These are phyloP conservation scores for Arctostaphylos glauca DNA, from an alignment of 148 eudicot genomes.

Conservation along the genomic window DNA sequence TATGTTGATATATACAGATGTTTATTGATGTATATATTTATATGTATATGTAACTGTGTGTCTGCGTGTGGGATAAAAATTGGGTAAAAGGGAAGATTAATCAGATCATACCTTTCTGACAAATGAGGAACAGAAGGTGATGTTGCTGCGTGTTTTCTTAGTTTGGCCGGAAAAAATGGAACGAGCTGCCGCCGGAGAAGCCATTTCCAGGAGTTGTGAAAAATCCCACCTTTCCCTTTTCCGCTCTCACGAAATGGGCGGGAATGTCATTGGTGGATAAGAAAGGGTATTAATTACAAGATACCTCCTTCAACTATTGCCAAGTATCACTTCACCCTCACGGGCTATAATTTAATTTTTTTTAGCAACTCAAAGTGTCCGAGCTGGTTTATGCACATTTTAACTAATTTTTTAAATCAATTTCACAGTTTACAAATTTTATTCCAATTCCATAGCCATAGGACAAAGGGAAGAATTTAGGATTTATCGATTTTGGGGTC, in stretches of 20 bases:
- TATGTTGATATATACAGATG: neutral
- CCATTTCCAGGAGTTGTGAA: neutral
- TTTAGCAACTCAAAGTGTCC: too few species aligned
- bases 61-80: neutral
- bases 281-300: neutral
- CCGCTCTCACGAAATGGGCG: neutral
- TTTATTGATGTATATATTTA: neutral
- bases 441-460: too few species aligned
- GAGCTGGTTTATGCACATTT: too few species aligned
- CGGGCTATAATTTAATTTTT: too few species aligned
- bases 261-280: neutral
- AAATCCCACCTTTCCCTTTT: neutral
- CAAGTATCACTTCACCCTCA: neutral
- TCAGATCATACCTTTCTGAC: constrained; percentile 4
- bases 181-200: neutral
- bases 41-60: neutral
- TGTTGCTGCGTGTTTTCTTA: neutral
- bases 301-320: neutral
- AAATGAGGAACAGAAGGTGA: neutral
- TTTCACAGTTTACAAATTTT: too few species aligned
- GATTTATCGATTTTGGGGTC: too few species aligned
- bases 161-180: neutral
- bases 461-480: too few species aligned
- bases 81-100: neutral
- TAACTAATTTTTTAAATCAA: too few species aligned